phyloP scores from a whole-genome alignment of 2,329 filamentous ascomycete genomes.

The Fusarium sulawesiense region DNA sequence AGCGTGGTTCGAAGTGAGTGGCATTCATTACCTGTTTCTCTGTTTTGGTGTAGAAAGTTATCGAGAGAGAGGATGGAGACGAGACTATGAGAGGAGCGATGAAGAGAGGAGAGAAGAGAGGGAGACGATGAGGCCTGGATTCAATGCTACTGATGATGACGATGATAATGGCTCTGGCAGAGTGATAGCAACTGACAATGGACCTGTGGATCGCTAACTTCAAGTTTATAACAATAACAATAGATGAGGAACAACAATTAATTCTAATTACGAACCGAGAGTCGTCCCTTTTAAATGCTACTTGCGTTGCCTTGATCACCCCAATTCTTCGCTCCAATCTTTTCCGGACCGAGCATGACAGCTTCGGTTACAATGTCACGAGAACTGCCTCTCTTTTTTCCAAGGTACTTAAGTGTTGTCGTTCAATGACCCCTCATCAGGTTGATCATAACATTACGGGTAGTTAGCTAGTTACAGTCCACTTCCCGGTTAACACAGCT shows the following conservation, averaged over 20 bases:
- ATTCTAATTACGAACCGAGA: not conserved
- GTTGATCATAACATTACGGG: slow-evolving; percentile 10
- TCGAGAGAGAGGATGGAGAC: not conserved
- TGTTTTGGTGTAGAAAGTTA: not conserved
- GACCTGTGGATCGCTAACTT: not conserved
- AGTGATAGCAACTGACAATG: not conserved
- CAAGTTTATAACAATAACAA: not conserved
- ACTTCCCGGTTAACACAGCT: slow-evolving; percentile 12
- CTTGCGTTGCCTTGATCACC: not conserved
- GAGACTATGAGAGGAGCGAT: not conserved
- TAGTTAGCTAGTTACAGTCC: not conserved
- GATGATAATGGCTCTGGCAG: not conserved
- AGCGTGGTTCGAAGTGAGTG: slow-evolving; percentile 10
- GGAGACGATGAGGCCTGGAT: not conserved
- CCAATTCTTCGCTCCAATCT: not conserved
- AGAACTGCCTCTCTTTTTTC: not conserved
- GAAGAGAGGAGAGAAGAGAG: not conserved
- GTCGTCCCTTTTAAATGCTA: not conserved
- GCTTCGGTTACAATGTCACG: slow-evolving; percentile 16
- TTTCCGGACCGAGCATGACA: slow-evolving; percentile 19
- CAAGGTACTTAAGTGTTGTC: not conserved
- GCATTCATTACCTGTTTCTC: not conserved
- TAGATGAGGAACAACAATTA: not conserved
- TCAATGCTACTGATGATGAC: not conserved
- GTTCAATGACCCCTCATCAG: slow-evolving; percentile 4